Conservation (phyloP, 2,329 filamentous ascomycete species). For the Pseudogymnoascus sp. region DNA sequence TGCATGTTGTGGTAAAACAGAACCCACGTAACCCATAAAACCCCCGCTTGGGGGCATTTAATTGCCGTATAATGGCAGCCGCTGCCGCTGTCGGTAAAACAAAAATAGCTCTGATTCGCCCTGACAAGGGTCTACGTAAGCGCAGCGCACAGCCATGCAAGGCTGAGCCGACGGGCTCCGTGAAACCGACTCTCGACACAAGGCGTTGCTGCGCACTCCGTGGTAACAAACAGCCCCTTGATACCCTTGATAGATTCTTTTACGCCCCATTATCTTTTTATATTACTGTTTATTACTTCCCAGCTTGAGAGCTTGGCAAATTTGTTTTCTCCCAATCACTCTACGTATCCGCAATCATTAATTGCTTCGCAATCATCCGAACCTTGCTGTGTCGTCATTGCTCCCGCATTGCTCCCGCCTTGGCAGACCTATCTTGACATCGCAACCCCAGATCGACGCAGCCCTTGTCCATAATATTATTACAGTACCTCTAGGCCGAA, state of each 20-base stretch:
- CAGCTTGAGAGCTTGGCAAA: background rate
- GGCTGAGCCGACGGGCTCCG: background rate
- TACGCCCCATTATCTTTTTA: background rate
- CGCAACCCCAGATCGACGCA: background rate
- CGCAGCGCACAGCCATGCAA: background rate
- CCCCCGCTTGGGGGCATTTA: background rate
- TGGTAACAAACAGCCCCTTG: background rate
- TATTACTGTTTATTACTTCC: background rate
- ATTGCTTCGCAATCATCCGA: background rate
- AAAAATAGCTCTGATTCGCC: background rate
- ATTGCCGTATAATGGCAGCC: background rate
- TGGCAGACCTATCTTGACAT: background rate
- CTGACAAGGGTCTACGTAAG: slow-evolving; percentile 2
- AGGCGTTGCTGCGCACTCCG: background rate
- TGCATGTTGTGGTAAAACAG: background rate
- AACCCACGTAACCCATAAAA: background rate
- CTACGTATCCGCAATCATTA: background rate
- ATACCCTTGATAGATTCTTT: background rate
- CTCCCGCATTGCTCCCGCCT: background rate
- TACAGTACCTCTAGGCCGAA: background rate
- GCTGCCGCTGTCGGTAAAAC: background rate
- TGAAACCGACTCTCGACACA: background rate
- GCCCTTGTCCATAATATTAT: background rate
- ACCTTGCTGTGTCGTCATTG: slow-evolving; percentile 2
- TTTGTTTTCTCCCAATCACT: slow-evolving; percentile 4